Percentiles rank a stretch among this genome's conserved stretches.
Conservation (phyloP, 2,329 filamentous ascomycete species). For the Alternaria infectoria region DNA sequence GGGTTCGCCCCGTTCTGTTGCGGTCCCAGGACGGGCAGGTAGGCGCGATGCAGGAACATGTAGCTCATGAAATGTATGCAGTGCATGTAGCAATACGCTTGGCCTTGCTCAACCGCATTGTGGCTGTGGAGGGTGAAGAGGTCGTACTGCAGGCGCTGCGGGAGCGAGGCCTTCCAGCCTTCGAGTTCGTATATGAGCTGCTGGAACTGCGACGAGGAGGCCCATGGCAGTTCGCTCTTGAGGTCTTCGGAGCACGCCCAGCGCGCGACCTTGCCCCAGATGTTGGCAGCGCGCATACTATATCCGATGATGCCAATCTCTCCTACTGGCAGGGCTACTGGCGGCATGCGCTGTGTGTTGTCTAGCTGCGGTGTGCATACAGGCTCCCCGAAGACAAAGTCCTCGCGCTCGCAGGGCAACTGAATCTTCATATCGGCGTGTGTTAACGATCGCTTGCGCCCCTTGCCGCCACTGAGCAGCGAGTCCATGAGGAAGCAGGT, state of each 20-base stretch:
- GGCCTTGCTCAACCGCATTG: slow-evolving; percentile 51
- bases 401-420: slow-evolving; percentile 49
- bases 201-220: slow-evolving; percentile 44
- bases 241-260: slow-evolving; percentile 49
- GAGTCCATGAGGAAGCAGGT: slow-evolving; percentile 54
- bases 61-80: slow-evolving; percentile 51
- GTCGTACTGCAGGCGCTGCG: slow-evolving; percentile 46
- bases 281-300: slow-evolving; percentile 49
- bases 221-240: slow-evolving; percentile 48
- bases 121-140: slow-evolving; percentile 49
- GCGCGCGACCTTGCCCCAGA: slow-evolving; percentile 51
- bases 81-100: slow-evolving; percentile 52
- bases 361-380: slow-evolving; percentile 46
- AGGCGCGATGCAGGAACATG: slow-evolving; percentile 52
- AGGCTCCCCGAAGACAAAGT: slow-evolving; percentile 49
- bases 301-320: slow-evolving; percentile 49
- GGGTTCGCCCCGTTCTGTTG: slow-evolving; percentile 31
- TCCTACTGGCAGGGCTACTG: slow-evolving; percentile 34
- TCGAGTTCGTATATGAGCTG: slow-evolving; percentile 45
- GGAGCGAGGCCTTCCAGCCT: slow-evolving; percentile 45
- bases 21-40: slow-evolving; percentile 48
- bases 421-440: slow-evolving; percentile 48
- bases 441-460: slow-evolving; percentile 45
- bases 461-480: slow-evolving; percentile 50
- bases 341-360: slow-evolving; percentile 38